Percentiles rank a stretch among this genome's conserved stretches.
These are phyloP conservation scores for Ormosia emarginata DNA, from an alignment of 306 rosid species.

Conservation along the genomic window DNA sequence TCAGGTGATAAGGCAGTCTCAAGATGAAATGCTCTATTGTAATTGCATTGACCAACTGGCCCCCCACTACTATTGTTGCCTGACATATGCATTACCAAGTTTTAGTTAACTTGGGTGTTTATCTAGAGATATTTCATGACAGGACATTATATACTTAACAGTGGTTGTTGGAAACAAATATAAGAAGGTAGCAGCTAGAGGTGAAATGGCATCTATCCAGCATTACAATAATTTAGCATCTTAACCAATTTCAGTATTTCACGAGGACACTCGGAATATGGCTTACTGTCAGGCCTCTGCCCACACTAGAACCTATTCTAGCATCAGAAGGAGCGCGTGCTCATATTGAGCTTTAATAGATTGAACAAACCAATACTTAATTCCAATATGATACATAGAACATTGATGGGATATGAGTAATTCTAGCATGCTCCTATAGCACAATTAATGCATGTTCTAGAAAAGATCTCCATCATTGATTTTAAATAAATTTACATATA, in stretches of 20 bases:
- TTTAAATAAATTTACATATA: no score
- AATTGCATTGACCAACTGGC: slow-evolving; percentile 79
- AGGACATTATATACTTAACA: background rate
- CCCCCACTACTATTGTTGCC: slow-evolving; percentile 87
- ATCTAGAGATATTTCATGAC: background rate
- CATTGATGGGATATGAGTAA: background rate
- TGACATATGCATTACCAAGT: slow-evolving; percentile 30
- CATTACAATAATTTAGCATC: background rate
- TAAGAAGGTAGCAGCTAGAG: background rate
- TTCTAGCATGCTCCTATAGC: no score
- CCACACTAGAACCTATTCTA: background rate
- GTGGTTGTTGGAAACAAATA: background rate
- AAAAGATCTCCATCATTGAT: no score
- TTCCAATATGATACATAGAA: background rate
- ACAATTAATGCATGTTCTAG: no score
- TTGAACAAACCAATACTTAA: background rate
- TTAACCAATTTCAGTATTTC: background rate
- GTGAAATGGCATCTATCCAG: background rate
- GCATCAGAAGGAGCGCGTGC: background rate
- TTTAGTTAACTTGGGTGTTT: background rate
- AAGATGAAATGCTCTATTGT: slow-evolving; percentile 93
- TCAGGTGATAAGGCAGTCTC: slow-evolving; percentile 93
- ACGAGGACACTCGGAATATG: background rate
- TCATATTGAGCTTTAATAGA: background rate
- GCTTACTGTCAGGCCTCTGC: background rate